Evolutionary conservation across 768 basidiomycete genomes (phyloP).

Genomic region (Gloeophyllum trabeum): DNA sequence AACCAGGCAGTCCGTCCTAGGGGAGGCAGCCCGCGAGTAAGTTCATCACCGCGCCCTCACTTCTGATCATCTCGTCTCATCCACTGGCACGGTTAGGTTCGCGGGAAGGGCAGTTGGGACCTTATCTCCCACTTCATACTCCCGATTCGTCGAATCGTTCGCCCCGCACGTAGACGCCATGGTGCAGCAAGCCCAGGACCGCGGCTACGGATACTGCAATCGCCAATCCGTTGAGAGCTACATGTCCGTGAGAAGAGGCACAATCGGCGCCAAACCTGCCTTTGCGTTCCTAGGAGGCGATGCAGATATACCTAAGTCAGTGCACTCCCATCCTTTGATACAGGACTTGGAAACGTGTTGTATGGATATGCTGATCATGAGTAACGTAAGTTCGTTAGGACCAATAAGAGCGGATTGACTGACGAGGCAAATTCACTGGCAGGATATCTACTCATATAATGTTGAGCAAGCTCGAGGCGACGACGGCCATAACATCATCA

Average conservation of each 20-base stretch:
- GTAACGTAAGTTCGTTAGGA: slow-evolving; percentile 18
- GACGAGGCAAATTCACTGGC: too few relatives aligned
- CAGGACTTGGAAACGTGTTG: not conserved
- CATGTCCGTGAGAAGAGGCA: slow-evolving; percentile 39
- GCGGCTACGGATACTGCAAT: slow-evolving; percentile 11
- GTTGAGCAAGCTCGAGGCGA: slow-evolving; percentile 57
- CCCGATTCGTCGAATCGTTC: slow-evolving; percentile 20
- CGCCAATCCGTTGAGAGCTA: slow-evolving; percentile 36
- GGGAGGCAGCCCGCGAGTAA: not conserved
- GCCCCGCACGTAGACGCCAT: slow-evolving; percentile 19
- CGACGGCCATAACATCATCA: slow-evolving; percentile 60
- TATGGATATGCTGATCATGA: slow-evolving; percentile 37
- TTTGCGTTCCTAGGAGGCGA: slow-evolving; percentile 45
- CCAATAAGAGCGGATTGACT: too few relatives aligned
- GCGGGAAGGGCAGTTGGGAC: too few relatives aligned
- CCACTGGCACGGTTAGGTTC: too few relatives aligned
- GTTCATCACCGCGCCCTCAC: slow-evolving; percentile 15
- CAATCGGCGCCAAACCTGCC: slow-evolving; percentile 38
- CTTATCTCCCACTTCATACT: too few relatives aligned
- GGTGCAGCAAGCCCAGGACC: slow-evolving; percentile 19
- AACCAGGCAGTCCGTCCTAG: slow-evolving; percentile 3
- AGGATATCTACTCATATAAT: slow-evolving; percentile 74
- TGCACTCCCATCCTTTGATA: slow-evolving; percentile 37
- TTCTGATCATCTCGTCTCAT: slow-evolving; percentile 33
- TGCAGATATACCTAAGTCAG: slow-evolving; percentile 41